Evolutionary conservation across 345 rosid species (phyloP), one percentile per base, ranked within the genome.

Genomic region (Geranium rotundifolium): DNA sequence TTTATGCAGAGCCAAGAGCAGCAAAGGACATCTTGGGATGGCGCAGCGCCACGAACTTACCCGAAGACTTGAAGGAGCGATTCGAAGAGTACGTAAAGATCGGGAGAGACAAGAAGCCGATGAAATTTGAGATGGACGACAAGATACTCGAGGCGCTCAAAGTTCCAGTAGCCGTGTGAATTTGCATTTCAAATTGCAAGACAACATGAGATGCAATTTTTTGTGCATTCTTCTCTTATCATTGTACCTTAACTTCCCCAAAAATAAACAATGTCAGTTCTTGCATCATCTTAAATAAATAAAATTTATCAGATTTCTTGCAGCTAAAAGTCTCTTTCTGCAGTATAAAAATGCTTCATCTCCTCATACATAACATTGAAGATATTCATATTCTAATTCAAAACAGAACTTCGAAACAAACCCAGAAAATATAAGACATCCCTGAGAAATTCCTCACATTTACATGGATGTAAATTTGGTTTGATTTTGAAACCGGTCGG

Each of bases 1-100:
- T 93, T 76, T 93, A 89, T 19, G 79, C 98, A 14, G 90, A 89
- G 71, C 99, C 99, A 64, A 80, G 96, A 79, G 96, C 97, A 29
- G 99, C 99, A 7, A 86, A 87, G 77, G 90, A 84, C 29, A 75
- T 79, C n/a, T 57, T 89, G 67, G 97, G 96, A 56, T 89, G 99
- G 96, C 67, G 69, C 39, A 61, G 80, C 50, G 63, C 72, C 64
- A 87, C 97, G 1, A 81, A 86, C 77, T 88, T 93, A 46, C 89
- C 89, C 15, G 82, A 80, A 63, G 97, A 93, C 81, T 79, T 86
- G 73, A 89, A 85, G 76, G 99, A 93, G 74, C 73, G 87, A 62
- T 90, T 64, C 54, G 84, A 79, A 1, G 97, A 86, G 83, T 86
- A 87, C 46, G 82, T 86, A 16, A 83, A 84, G 79, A 87, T 82